A percentile compares a stretch with the other conserved stretches of the same genome.
phyloP scores from a whole-genome alignment of 2,329 filamentous ascomycete genomes.

The Phyllosticta ampelicida region DNA sequence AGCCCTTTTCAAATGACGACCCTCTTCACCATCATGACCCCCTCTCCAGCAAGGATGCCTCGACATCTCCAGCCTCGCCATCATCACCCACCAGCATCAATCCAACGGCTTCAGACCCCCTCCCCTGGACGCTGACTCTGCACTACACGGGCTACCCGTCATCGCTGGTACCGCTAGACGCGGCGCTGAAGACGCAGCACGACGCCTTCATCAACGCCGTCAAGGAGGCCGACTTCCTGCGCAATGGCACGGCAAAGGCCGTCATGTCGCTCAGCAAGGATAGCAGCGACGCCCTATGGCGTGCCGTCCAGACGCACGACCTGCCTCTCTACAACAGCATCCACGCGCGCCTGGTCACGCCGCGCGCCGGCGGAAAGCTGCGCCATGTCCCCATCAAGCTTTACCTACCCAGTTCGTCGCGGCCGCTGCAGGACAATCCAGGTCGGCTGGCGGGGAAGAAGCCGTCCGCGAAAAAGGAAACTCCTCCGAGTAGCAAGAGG shows the following conservation, averaged over 20 bases:
- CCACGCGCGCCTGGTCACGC: conserved; percentile 66
- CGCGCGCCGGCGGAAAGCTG: conserved; percentile 54
- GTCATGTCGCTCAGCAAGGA: conserved; percentile 84
- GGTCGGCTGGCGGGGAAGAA: background rate
- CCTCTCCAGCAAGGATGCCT: background rate
- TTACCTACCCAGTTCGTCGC: conserved; percentile 55
- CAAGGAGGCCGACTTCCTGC: conserved; percentile 74
- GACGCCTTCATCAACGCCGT: conserved; percentile 60
- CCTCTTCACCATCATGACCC: conserved; percentile 2
- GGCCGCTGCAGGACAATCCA: background rate
- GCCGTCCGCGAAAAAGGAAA: conserved; percentile 14
- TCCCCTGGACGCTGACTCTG: conserved; percentile 54
- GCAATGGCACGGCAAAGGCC: conserved; percentile 77
- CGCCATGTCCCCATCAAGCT: conserved; percentile 79
- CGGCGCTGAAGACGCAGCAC: conserved; percentile 44
- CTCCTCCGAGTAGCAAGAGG: conserved; percentile 8
- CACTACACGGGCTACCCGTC: conserved; percentile 49
- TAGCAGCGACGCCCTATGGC: conserved; percentile 74
- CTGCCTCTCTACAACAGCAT: conserved; percentile 61
- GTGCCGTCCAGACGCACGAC: conserved; percentile 68
- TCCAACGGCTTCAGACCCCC: conserved; percentile 9
- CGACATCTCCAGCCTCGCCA: background rate
- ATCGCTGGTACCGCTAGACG: conserved; percentile 47
- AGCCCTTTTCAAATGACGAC: conserved; percentile 25
- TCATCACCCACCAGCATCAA: background rate